Base-by-base conservation (phyloP, 305 asterid species). In the Fraxinus sp. region DNA sequence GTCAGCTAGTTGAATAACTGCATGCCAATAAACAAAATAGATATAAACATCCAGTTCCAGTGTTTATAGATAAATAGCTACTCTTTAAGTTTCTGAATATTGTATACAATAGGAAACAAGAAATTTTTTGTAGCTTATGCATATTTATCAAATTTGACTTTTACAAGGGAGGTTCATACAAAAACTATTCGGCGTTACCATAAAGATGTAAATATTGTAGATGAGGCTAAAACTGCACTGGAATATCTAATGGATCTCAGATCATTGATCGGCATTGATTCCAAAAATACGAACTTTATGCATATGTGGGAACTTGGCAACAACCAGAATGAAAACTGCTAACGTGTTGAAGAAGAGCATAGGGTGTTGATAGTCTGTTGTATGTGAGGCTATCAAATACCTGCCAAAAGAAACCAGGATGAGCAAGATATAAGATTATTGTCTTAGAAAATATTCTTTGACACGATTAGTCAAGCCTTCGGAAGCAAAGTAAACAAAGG, bases 201-300 rank as follows among this genome's bases (percentile, higher is more conserved):
- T 83, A 5, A 5, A 88, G 92, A 76, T 87, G 79, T 79, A 83
- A 89, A 78, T 89, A 86, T 89, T 33, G 89, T 89, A 78, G 87
- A 89, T 2, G 89, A 85, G 78, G 90, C 88, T 79, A 82, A 77
- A 78, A 24, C 79, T 62, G 79, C 71, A 70, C 9, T 83, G 79
- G 5, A 55, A 30, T 41, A 59, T 37, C 3, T 33, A 5, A 46
- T 22, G 78, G 72, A 72, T 68, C 82, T 37, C 74, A 26, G 78
- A 62, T 88, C 81, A 88, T 83, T 88, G 90, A n/a, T 86, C 92
- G 1, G 89, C 93, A 74, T 90, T 88, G 81, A 90, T 90, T 79
- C 93, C 91, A 82, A 90, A 90, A 75, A 90, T 87, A 77, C 93
- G 90, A 30, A 90, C 93, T 86, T 88, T 90, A 87, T 88, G 93